Percentiles rank a stretch among this genome's conserved stretches.
Evolutionary conservation across 768 basidiomycete species (phyloP).

Genomic region (Termitomyces sp.): DNA sequence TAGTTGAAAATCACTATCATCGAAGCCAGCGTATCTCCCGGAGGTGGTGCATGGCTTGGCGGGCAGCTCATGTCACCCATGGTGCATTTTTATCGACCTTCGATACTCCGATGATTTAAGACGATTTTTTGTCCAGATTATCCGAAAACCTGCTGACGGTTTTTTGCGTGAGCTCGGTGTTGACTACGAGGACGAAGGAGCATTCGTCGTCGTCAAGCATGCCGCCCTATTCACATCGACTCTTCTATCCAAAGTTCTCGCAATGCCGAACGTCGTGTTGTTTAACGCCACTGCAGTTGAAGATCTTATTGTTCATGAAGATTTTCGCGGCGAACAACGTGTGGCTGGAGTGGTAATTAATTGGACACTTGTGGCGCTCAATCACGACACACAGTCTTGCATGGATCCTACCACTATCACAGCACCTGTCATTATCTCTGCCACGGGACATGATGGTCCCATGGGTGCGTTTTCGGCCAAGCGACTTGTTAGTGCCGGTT

Average conservation of each 20-base stretch:
- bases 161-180: constrained; percentile 69
- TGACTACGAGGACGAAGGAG: constrained; percentile 72
- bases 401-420: constrained; percentile 81
- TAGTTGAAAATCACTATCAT: constrained; percentile 52
- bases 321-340: constrained; percentile 46
- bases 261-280: constrained; percentile 64
- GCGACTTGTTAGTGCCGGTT: constrained; percentile 68
- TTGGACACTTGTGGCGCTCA: constrained; percentile 46
- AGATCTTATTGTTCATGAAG: constrained; percentile 66
- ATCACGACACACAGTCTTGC: constrained; percentile 73
- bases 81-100: constrained; percentile 29
- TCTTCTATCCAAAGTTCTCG: constrained; percentile 62
- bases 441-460: constrained; percentile 72
- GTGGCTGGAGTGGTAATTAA: constrained; percentile 47
- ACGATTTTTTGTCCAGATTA: constrained; percentile 38
- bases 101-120: background rate
- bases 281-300: constrained; percentile 82
- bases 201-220: constrained; percentile 77
- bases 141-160: constrained; percentile 70
- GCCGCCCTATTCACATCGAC: constrained; percentile 80
- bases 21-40: constrained; percentile 76
- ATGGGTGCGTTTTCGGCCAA: constrained; percentile 84
- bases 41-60: constrained; percentile 75
- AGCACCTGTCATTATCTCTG: constrained; percentile 67
- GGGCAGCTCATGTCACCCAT: constrained; percentile 78